Evolutionary conservation across 305 asterid genomes (phyloP).

Genomic region (Fraxinus dipetala): DNA sequence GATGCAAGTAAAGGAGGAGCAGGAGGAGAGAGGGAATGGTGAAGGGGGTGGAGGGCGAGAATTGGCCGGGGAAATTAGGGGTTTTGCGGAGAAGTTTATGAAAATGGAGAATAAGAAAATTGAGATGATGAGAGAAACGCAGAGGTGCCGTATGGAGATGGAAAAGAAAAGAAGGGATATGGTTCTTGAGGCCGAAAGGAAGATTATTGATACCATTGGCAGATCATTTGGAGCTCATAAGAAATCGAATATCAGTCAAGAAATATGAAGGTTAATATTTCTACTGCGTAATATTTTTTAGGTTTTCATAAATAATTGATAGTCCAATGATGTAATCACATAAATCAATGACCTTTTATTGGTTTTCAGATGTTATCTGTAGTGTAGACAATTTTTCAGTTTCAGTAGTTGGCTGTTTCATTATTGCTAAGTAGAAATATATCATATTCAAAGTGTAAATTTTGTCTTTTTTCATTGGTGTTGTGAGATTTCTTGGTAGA

Average conservation of each 20-base stretch:
- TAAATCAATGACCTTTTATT: not conserved
- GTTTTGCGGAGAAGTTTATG: slow-evolving; percentile 72
- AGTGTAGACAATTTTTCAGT: slow-evolving; percentile 20
- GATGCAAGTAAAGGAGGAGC: slow-evolving; percentile 30
- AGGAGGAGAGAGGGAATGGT: slow-evolving; percentile 23
- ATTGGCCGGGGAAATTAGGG: slow-evolving; percentile 64
- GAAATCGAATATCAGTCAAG: slow-evolving; percentile 48
- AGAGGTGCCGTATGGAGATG: slow-evolving; percentile 69
- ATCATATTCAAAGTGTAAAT: not conserved
- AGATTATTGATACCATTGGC: slow-evolving; percentile 59
- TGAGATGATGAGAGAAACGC: slow-evolving; percentile 71
- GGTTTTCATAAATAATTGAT: not conserved
- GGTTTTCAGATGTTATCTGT: slow-evolving; percentile 7
- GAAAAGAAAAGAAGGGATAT: slow-evolving; percentile 81
- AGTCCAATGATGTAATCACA: slow-evolving; percentile 22
- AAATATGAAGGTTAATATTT: slow-evolving; percentile 30
- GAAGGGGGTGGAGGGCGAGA: slow-evolving; percentile 42
- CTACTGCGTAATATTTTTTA: not conserved
- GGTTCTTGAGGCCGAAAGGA: slow-evolving; percentile 76
- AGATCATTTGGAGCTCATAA: slow-evolving; percentile 59
- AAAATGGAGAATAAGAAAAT: slow-evolving; percentile 75
- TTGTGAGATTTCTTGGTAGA: not conserved
- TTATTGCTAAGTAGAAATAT: not conserved
- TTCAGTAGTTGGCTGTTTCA: slow-evolving; percentile 21
- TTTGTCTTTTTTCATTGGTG: not conserved